Percentiles rank a stretch among this genome's conserved stretches.
Evolutionary conservation across 495 filamentous ascomycete species (phyloP).

Genomic region (Daldinia childiae): DNA sequence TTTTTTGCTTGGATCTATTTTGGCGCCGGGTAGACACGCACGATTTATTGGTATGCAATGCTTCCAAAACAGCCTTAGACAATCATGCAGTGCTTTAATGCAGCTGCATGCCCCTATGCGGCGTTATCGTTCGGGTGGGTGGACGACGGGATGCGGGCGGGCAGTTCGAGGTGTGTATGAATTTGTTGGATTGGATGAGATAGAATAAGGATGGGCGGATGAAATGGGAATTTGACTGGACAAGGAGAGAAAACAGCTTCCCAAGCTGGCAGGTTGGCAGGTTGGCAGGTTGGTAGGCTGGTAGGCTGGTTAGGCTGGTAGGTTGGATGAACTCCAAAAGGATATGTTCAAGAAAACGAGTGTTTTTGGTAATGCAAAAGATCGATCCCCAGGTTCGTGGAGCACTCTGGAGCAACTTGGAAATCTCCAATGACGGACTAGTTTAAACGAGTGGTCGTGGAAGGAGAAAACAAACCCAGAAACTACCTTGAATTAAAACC

Average conservation of each 20-base stretch:
- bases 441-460: constrained; percentile 29
- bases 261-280: constrained; percentile 1
- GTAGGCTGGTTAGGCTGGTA: neutral
- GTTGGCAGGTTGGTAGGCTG: neutral
- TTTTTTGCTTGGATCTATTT: constrained; percentile 25
- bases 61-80: constrained; percentile 44
- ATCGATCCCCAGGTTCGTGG: constrained; percentile 38
- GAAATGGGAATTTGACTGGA: constrained; percentile 21
- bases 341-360: constrained; percentile 33
- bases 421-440: constrained; percentile 14
- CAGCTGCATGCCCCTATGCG: constrained; percentile 47
- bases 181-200: constrained; percentile 26
- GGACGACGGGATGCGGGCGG: constrained; percentile 34
- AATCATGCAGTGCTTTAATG: constrained; percentile 47
- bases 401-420: neutral
- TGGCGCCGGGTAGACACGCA: constrained; percentile 42
- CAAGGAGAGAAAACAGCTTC: constrained; percentile 22
- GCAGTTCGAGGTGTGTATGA: constrained; percentile 33
- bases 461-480: constrained; percentile 11
- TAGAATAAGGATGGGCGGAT: constrained; percentile 25
- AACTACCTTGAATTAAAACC: constrained; percentile 3
- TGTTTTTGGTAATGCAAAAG: constrained; percentile 30
- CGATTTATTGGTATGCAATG: constrained; percentile 45
- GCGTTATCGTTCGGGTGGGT: constrained; percentile 49
- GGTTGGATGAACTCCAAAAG: constrained; percentile 19